phyloP scores from a whole-genome alignment of 768 basidiomycete species.

The Mycena venus region DNA sequence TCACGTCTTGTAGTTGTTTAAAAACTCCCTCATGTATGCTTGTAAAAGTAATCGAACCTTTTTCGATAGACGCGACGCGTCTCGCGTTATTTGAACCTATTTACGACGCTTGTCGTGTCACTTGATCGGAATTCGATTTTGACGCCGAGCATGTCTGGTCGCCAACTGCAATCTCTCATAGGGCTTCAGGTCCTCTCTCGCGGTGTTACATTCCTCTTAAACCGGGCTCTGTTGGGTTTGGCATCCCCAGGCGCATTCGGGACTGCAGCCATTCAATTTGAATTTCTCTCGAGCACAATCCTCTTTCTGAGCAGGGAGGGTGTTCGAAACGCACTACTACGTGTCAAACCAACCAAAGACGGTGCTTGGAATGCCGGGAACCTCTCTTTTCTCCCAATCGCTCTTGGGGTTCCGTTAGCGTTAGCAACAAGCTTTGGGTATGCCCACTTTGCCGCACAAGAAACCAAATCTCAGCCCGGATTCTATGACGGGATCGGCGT shows the following conservation, averaged over 20 bases:
- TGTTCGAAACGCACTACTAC: conserved; percentile 85
- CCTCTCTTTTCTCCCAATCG: conserved; percentile 75
- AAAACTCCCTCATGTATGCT: not conserved
- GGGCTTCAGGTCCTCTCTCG: conserved; percentile 90
- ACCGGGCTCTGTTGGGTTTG: conserved; percentile 88
- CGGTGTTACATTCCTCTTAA: conserved; percentile 87
- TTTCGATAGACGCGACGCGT: not conserved
- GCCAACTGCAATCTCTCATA: conserved; percentile 72
- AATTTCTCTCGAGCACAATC: conserved; percentile 89
- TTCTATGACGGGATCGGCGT: conserved; percentile 74
- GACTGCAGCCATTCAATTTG: conserved; percentile 94
- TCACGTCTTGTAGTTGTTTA: not conserved
- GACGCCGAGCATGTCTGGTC: conserved; percentile 18
- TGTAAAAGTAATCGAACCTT: not conserved
- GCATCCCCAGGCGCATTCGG: conserved; percentile 90
- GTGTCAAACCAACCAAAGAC: conserved; percentile 51
- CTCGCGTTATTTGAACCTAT: conserved; percentile 44
- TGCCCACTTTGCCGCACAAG: conserved; percentile 60
- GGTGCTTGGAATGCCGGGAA: conserved; percentile 45
- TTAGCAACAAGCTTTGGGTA: conserved; percentile 67
- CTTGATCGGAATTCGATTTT: no score
- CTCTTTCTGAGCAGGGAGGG: conserved; percentile 96
- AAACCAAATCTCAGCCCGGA: conserved; percentile 71
- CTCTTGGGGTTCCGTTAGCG: conserved; percentile 78
- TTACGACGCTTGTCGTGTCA: no score